phyloP scores from a whole-genome alignment of 768 basidiomycete species.

The Mycena albidolilacea region DNA sequence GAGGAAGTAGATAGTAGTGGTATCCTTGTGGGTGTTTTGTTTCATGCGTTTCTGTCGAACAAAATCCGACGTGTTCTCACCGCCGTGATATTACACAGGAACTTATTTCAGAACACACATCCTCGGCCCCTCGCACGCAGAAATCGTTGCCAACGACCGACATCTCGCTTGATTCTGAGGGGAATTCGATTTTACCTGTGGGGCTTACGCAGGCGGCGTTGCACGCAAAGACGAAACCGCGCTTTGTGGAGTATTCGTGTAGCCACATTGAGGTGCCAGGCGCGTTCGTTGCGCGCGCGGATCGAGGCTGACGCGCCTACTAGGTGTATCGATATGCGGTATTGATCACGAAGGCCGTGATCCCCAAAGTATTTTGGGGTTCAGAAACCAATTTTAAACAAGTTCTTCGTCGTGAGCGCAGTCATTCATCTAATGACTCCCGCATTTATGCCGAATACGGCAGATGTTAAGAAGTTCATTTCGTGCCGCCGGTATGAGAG shows the following conservation, averaged over 20 bases:
- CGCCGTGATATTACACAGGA: slow-evolving; percentile 60
- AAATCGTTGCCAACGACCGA: slow-evolving; percentile 50
- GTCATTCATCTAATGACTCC: background rate
- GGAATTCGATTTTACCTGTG: slow-evolving; percentile 60
- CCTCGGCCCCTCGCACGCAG: slow-evolving; percentile 69
- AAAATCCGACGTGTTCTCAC: slow-evolving; percentile 21
- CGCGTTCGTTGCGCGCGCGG: background rate
- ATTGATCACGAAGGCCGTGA: slow-evolving; percentile 74
- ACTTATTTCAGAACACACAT: slow-evolving; percentile 79
- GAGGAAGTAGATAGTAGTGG: slow-evolving; percentile 70
- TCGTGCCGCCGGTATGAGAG: slow-evolving; percentile 86
- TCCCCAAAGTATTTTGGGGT: slow-evolving; percentile 88
- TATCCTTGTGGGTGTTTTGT: slow-evolving; percentile 66
- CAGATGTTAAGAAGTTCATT: slow-evolving; percentile 86
- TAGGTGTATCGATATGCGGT: slow-evolving; percentile 82
- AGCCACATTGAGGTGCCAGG: slow-evolving; percentile 69
- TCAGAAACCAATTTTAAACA: slow-evolving; percentile 73
- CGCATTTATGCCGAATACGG: slow-evolving; percentile 9
- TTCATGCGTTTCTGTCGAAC: background rate
- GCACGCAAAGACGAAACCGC: slow-evolving; percentile 71
- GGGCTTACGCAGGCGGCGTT: slow-evolving; percentile 64
- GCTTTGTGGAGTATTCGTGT: slow-evolving; percentile 86
- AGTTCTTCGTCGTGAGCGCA: slow-evolving; percentile 67
- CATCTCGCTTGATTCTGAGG: slow-evolving; percentile 68
- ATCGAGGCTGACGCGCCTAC: slow-evolving; percentile 21